Evolutionary conservation across 2,329 filamentous ascomycete species (phyloP), one percentile per base, ranked within the genome.

Genomic region (Tolypocladium nubicola): DNA sequence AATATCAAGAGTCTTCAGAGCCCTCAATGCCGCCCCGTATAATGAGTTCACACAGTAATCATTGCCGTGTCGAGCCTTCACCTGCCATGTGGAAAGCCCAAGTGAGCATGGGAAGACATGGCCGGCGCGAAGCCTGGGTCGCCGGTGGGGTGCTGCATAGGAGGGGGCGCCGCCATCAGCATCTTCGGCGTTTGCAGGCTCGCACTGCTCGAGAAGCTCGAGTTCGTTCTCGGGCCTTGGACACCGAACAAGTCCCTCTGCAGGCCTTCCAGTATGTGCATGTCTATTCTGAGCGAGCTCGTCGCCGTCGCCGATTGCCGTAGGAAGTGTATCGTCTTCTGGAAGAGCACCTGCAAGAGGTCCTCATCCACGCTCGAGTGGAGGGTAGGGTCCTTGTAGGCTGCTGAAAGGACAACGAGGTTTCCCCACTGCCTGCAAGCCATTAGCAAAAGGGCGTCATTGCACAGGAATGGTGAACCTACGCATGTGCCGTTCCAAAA

Each of bases 401-500:
- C 88, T 1, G 93, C 91, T 33, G 89, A 85, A 3, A 99, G 82
- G n/a, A 95, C 90, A 53, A 97, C 78, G 66, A 97, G 83, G 69
- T 97, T 97, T 58, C 94, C 93, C 77, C 95, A 99, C 90, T 99
- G 94, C 7, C 92, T 96, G 61, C 6, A 37, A 21, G 38, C 26
- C 23, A 50, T 67, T 52, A 67, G 65, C 53, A 52, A 41, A 16
- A 41, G 1, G 19, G 19, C 4, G 21, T 35, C 14, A 8, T 35
- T 11, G 2, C 14, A 21, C 56, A 52, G 16, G 38, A 37, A 41
- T n/a, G 8, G 2, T 40, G 14, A 55, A 84, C 90, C 83, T 88
- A 96, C 89, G 93, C 92, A 78, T 97, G 93, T 61, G 91, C 88
- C 21, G 93, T 97, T 55, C 93, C 92, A 72, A 96, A 96, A 30